Base-by-base conservation (phyloP, 208 protist genomes). In the Angomonas ambiguus region DNA sequence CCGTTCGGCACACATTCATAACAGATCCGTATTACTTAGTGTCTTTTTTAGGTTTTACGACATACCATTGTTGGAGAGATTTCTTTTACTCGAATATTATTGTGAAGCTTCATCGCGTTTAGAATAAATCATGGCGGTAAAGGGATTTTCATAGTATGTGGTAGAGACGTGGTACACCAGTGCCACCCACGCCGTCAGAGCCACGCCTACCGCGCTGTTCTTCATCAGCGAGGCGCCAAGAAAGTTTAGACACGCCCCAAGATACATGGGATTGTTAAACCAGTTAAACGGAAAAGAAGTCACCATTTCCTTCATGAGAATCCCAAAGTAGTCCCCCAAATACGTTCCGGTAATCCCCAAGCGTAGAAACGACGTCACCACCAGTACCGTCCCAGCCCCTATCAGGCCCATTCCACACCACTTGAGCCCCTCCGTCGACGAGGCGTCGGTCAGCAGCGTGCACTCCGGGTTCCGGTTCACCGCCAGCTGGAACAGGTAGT, bases 251-350 rank as follows among this genome's bases (percentile, higher is more conserved):
- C 79, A 83, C 8, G 93, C 79, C 6, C 96, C 96, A 51, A 89
- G 67, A 80, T 98, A 98, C 96, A 98, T 98, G 53, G 96, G 96
- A 74, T 96, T 93, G 18, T 83, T 71, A 59, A 95, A 85, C 31
- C 93, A 68, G 63, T 83, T 97, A 73, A 98, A 98, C 25, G 96
- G 94, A 66, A 98, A 98, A 18, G 84, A 80, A 24, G 85, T 96
- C 22, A 98, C 86, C 55, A 75, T 80, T 30, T 83, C 78, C 31
- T 85, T 63, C 88, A 97, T 91, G 1, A 92, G 55, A 57, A 98
- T 97, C 33, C 89, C 92, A 72, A 97, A 98, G 77, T 98, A 98
- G 77, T 98, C 96, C 11, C 91, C 94, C 0, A 98, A 71, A 69
- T 96, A 98, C 11, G 95, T 98, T 20, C 93, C 94, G 20, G 90